Conservation (phyloP, 2,329 filamentous ascomycete genomes). For the Colletotrichum sp. region DNA sequence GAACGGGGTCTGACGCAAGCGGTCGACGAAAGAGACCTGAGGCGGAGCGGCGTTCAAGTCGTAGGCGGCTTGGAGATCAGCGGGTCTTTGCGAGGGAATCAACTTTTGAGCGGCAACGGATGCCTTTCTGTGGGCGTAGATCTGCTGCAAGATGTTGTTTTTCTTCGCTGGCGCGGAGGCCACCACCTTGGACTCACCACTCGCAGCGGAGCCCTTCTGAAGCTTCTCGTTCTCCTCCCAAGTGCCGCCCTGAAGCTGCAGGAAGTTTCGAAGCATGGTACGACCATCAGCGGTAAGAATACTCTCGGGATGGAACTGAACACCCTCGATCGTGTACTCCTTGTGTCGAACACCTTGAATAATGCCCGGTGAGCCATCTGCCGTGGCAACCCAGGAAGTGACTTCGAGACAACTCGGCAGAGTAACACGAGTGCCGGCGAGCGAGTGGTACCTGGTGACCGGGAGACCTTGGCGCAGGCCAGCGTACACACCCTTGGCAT, state of each 20-base stretch:
- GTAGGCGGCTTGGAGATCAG: slow-evolving; percentile 86
- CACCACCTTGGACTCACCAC: slow-evolving; percentile 28
- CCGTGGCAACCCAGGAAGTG: slow-evolving; percentile 83
- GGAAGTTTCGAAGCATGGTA: slow-evolving; percentile 90
- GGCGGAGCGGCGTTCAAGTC: slow-evolving; percentile 85
- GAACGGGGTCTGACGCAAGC: slow-evolving; percentile 82
- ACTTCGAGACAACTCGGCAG: slow-evolving; percentile 87
- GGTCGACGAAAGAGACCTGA: slow-evolving; percentile 78
- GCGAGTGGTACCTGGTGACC: slow-evolving; percentile 94
- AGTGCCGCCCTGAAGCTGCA: slow-evolving; percentile 85
- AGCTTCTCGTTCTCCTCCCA: slow-evolving; percentile 81
- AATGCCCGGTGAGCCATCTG: slow-evolving; percentile 79
- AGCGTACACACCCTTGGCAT: slow-evolving; percentile 88
- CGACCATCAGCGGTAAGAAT: slow-evolving; percentile 91
- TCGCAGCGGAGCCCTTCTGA: slow-evolving; percentile 42
- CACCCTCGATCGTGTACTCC: slow-evolving; percentile 88
- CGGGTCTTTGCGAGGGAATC: slow-evolving; percentile 82
- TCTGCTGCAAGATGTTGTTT: slow-evolving; percentile 86
- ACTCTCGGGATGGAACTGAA: slow-evolving; percentile 98
- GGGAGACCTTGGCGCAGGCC: slow-evolving; percentile 81
- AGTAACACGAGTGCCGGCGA: slow-evolving; percentile 89
- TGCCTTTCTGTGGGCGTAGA: slow-evolving; percentile 81
- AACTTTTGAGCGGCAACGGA: slow-evolving; percentile 81
- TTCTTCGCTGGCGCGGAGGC: slow-evolving; percentile 57
- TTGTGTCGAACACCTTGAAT: slow-evolving; percentile 98